Conservation (phyloP, 129 eudicot species). For the Gnaphalium uliginosum region DNA sequence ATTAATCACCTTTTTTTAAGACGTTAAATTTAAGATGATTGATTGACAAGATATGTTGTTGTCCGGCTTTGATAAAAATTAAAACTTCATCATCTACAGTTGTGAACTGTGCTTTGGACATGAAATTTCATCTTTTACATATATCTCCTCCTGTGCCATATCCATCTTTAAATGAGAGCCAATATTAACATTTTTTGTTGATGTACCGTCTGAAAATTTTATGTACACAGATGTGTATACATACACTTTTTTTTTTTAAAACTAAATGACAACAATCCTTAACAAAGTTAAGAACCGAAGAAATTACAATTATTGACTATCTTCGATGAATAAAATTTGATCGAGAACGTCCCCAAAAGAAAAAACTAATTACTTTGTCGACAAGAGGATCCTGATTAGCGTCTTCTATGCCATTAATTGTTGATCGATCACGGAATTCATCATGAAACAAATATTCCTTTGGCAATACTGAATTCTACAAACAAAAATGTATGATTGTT, state of each 20-base stretch:
- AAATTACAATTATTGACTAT: no score
- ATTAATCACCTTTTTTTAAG: background rate
- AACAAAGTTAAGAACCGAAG: no score
- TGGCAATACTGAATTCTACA: background rate
- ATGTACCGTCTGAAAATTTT: background rate
- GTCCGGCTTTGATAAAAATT: slow-evolving; percentile 10
- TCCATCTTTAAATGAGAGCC: slow-evolving; percentile 24
- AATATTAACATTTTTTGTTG: background rate
- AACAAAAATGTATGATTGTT: slow-evolving; percentile 1
- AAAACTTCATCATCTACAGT: slow-evolving; percentile 31
- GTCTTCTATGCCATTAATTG: no score
- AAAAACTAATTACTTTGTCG: no score
- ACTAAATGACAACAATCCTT: no score
- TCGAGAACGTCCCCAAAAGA: no score
- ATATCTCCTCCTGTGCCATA: slow-evolving; percentile 32
- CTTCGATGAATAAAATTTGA: no score
- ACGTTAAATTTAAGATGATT: slow-evolving; percentile 18
- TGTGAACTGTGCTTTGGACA: slow-evolving; percentile 35
- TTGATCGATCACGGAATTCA: no score
- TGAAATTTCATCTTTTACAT: slow-evolving; percentile 42
- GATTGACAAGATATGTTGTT: slow-evolving; percentile 41
- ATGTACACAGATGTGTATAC: no score
- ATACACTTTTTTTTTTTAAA: no score
- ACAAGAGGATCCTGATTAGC: no score
- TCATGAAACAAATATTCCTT: background rate